phyloP scores from a whole-genome alignment of 768 basidiomycete genomes.

The Tylopilus vinaceipallidus region DNA sequence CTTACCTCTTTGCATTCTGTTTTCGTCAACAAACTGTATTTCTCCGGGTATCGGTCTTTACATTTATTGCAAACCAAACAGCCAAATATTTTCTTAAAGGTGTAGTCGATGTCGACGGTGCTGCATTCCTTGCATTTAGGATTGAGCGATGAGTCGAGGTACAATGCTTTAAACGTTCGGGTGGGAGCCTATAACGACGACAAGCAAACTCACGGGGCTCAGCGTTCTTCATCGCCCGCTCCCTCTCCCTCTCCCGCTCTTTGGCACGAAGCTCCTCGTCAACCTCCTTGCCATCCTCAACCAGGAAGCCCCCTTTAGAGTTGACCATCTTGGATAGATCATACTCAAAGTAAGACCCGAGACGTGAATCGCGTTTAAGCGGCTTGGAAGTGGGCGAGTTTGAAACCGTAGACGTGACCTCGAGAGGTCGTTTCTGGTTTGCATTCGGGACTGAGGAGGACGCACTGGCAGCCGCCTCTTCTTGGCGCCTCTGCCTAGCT shows the following conservation, averaged over 20 bases:
- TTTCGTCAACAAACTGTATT: constrained; percentile 93
- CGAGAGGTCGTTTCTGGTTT: constrained; percentile 76
- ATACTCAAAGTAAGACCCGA: constrained; percentile 96
- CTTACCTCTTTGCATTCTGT: constrained; percentile 95
- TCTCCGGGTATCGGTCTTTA: constrained; percentile 87
- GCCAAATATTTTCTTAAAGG: constrained; percentile 77
- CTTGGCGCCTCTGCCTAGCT: constrained; percentile 65
- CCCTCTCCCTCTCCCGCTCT: constrained; percentile 78
- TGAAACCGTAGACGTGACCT: constrained; percentile 53
- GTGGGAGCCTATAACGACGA: not conserved
- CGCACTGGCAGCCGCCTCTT: constrained; percentile 48
- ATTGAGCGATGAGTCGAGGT: constrained; percentile 67
- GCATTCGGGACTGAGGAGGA: constrained; percentile 50
- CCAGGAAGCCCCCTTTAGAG: constrained; percentile 91
- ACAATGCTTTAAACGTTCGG: constrained; percentile 56
- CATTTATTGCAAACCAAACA: constrained; percentile 87
- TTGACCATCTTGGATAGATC: constrained; percentile 97
- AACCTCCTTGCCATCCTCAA: constrained; percentile 82
- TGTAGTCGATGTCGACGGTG: constrained; percentile 86
- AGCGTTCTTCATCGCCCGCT: constrained; percentile 69
- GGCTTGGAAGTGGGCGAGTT: constrained; percentile 57
- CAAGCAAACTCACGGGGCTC: constrained; percentile 57
- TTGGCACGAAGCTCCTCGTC: constrained; percentile 73
- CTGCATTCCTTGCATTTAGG: constrained; percentile 86
- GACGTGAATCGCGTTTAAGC: constrained; percentile 69